Base-by-base conservation (phyloP, 2,329 filamentous ascomycete genomes). In the Penicillium sp. region DNA sequence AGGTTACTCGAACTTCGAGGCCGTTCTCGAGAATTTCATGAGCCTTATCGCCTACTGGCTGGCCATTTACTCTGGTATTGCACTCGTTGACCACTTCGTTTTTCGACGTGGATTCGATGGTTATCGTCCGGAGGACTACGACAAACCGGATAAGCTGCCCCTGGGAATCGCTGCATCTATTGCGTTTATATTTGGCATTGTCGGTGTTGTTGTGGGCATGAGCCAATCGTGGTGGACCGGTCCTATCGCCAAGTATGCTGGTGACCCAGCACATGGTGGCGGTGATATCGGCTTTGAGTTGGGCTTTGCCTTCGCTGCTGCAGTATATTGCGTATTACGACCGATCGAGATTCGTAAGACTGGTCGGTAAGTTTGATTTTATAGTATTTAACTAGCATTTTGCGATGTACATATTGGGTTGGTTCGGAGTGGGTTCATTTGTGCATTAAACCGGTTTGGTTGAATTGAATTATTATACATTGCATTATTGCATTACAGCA, bases 1-100 rank as follows among this genome's bases (percentile, higher is more conserved):
- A 0, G 88, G 86, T 1, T 89, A 88, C 74, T 74, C 73, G 5
- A 78, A 86, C 67, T 90, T 90, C 69, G 83, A 85, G 61, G 68
- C 71, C 7, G 81, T 88, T 3, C 78, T 90, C 14, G 81, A 87
- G 68, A 87, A 88, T 72, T 89, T 90, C 73, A 88, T 90, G 84
- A 73, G 83, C 58, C 69, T 86, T 49, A 85, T 86, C 58, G 76
- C 83, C 2, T 91, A 90, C 76, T 91, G 88, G 87, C 79, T 90
- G 1, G 84, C 87, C 45, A 88, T 90, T 64, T 91, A 90, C 74
- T 82, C 84, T 60, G 86, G 82, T 44, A 83, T 90, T 59, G 77
- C 82, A 1, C 69, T 90, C 17, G 76, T 80, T 1, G 88, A 90
- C 53, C 88, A 90, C 73, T 82, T 89, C 65, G 64, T 88, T 67